Conservation (phyloP, 2,329 filamentous ascomycete species). For the Fusarium sp. region DNA sequence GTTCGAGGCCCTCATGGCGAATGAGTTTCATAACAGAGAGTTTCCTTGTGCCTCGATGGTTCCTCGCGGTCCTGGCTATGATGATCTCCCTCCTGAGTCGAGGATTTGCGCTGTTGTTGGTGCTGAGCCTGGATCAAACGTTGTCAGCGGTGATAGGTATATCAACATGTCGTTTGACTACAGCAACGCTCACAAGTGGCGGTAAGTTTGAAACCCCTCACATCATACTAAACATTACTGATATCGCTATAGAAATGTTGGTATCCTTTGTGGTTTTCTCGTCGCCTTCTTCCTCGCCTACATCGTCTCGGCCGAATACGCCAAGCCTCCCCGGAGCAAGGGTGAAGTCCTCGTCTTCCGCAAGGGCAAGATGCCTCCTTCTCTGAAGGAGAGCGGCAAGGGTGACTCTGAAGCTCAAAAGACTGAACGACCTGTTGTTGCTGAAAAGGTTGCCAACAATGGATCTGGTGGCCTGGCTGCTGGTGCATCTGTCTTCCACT, state of each 20-base stretch:
- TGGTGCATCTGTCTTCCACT: conserved; percentile 69
- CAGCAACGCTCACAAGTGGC: conserved; percentile 68
- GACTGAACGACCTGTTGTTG: conserved; percentile 40
- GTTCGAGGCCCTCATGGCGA: conserved; percentile 43
- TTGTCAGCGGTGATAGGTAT: conserved; percentile 71
- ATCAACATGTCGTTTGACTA: conserved; percentile 68
- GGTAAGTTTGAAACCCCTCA: background rate
- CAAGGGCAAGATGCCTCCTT: conserved; percentile 66
- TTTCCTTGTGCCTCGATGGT: conserved; percentile 67
- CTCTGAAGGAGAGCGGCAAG: conserved; percentile 61
- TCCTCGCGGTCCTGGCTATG: conserved; percentile 49
- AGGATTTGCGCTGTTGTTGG: conserved; percentile 68
- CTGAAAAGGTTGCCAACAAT: conserved; percentile 25
- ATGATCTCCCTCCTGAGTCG: conserved; percentile 56
- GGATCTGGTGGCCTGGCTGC: conserved; percentile 1
- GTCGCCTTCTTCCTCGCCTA: conserved; percentile 73
- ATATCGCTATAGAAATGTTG: conserved; percentile 66
- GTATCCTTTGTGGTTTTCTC: conserved; percentile 74
- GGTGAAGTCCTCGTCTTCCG: conserved; percentile 78
- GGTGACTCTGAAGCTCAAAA: conserved; percentile 41
- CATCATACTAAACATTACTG: fast-evolving
- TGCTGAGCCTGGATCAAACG: conserved; percentile 62
- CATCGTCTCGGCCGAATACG: conserved; percentile 72
- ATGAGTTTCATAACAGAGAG: conserved; percentile 57
- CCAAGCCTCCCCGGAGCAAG: conserved; percentile 70